Conservation (phyloP, 2,329 filamentous ascomycete species). For the Calonectria multiphialidica region DNA sequence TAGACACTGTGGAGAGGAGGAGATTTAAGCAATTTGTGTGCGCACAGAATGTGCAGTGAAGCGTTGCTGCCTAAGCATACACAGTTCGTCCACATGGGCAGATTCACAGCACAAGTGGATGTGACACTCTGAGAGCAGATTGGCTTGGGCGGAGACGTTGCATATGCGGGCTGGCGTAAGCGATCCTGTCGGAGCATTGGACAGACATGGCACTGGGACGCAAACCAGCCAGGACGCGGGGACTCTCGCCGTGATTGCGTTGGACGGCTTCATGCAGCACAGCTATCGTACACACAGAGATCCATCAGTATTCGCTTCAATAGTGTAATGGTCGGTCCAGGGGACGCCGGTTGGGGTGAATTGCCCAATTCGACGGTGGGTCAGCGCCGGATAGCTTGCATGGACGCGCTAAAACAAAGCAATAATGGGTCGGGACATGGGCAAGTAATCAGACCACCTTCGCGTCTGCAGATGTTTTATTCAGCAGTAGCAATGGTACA, state of each 20-base stretch:
- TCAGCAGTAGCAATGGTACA: neutral
- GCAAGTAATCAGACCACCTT: neutral
- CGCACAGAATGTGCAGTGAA: neutral
- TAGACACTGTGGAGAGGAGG: neutral
- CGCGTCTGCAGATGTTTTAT: neutral
- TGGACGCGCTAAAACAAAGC: neutral
- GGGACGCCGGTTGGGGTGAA: neutral
- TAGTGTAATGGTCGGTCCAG: neutral
- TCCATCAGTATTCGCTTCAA: neutral
- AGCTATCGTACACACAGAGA: neutral
- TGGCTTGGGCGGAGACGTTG: neutral
- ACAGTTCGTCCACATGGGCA: neutral
- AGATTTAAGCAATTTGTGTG: neutral
- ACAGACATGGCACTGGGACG: neutral
- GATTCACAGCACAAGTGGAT: neutral
- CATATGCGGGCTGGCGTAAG: neutral
- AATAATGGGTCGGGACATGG: neutral
- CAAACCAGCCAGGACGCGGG: neutral
- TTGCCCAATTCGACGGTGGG: neutral
- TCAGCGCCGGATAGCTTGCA: neutral
- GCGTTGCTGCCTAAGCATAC: conserved; percentile 1
- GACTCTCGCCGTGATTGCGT: too few relatives aligned
- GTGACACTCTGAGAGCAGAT: neutral
- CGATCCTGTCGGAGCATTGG: neutral
- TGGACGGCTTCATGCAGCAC: neutral